Evolutionary conservation across 257 asterid species (phyloP), one percentile per base, ranked within the genome.

Genomic region (Solanum bukasovii): DNA sequence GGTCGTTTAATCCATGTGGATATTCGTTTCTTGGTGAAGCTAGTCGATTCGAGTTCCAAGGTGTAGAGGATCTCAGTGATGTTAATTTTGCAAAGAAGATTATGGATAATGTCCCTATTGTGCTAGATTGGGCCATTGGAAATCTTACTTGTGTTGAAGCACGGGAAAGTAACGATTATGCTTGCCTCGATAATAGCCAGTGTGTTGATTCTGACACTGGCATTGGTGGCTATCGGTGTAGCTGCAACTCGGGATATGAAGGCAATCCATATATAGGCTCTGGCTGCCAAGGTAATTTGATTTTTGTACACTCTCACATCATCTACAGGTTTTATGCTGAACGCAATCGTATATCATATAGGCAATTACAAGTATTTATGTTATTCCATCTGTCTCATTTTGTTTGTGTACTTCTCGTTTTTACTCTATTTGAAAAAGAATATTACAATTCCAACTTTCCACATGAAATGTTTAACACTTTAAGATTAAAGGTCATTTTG

Each of bases 111-210:
- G 96, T 96, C 2, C 96, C 94, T 1, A 72, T 96, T 31, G 94
- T 94, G 71, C 40, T 95, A 1, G 98, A 96, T 46, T 96, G 98
- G 98, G 94, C 86, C 1, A 87, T 96, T 1, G 98, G 98, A 86
- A 93, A 94, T 78, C n/a, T 70, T 88, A 93, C 90, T 23, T 96
- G 98, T 87, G 88, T 88, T 0, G 85, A 79, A 4, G 94, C 88
- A 1, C 7, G 59, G 72, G 85, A 49, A 11, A 27, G 73, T 1
- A 77, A 20, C 1, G 94, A 83, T 27, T 93, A 90, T 77, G 92
- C 93, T 0, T 96, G 98, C 74, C 88, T 72, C 72, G 84, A 13
- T 14, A 93, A 95, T 25, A 94, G 94, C 34, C 49, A 2, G 3
- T 96, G 98, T 68, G 90, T 93, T 34, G 95, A 94, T 72, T 87